Evolutionary conservation across 306 rosid species (phyloP), one percentile per base, ranked within the genome.

Genomic region (Carpinus viminea): DNA sequence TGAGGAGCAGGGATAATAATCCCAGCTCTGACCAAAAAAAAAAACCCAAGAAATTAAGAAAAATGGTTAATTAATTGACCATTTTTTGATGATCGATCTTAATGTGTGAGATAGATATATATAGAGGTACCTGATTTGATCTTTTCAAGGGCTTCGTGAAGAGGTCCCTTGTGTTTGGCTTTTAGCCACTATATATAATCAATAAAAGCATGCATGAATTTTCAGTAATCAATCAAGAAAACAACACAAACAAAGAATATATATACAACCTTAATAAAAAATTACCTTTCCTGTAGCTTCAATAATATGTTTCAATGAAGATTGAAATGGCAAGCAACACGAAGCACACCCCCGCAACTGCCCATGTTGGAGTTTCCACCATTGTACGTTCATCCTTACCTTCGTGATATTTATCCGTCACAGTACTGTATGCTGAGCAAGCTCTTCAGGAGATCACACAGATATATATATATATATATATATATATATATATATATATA

Each of bases 321-420:
- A 92, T 82, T 12, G 97, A 92, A 76, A 90, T 75, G 21, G 76
- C 71, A 43, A 92, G 83, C 85, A 92, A 43, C 43, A 82, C 85
- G 76, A 92, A 83, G 79, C 93, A 87, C 56, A 90, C 92, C 72
- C 68, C 86, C 0, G 93, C 91, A 66, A 90, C 93, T 5, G 96
- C 92, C 97, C 97, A 92, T 0, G 93, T 90, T 59, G 97, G 78
- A 5, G 97, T 92, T 57, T 80, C 56, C 76, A 79, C 86, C 82
- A 92, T 59, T 7, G 85, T 61, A 61, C 86, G 85, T 31, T 31
- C 34, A 31, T 81, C 88, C 88, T 18, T 45, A 2, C 11, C 88
- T 24, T 24, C 26, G 26, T 24, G 26, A 0, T 1, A 2, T 0
- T 1, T 3, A 4, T 11, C 72, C 28, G 24, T 59, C 65, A 4